Evolutionary conservation across 2,329 filamentous ascomycete species (phyloP), one percentile per base, ranked within the genome.

Genomic region (Aphanoascus verrucosus): DNA sequence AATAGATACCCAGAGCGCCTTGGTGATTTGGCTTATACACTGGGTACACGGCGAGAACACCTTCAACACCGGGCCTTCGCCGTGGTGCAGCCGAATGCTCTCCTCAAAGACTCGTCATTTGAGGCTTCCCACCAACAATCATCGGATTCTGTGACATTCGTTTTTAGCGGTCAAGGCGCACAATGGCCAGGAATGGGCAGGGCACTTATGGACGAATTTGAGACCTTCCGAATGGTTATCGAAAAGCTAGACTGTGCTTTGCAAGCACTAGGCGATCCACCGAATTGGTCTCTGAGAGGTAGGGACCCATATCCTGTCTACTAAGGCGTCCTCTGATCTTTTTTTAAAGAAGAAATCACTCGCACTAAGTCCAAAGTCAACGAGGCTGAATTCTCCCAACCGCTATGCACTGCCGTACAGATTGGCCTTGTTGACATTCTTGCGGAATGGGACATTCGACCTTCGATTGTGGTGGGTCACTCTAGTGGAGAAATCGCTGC

Each of bases 1-100:
- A 55, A 44, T 15, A 37, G 40, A 43, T 49, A 58, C 63, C 62
- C 1, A 23, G 53, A 2, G 5, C 40, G 53, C 20, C 37, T 61
- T 14, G 15, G 40, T 3, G 57, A 61, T 37, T 52, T 65, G 0
- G 59, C 60, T 1, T 64, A 60, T 41, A 66, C 63, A 2, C 55
- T 65, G 9, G 59, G 56, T 1, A 46, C 47, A 2, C 37, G 54
- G 35, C 51, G 62, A 52, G 56, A 57, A n/a, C 56, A 59, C 38
- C 53, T 59, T 15, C 49, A 55, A 5, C 48, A 62, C 32, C 54
- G 62, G 4, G 55, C 57, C n/a, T 63, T 59, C 42, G 32, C 57
- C 2, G 43, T 60, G 11, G 9, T 38, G 9, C 23, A 31, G 7
- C 15, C 17, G 15, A 41, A 17, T 7, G 23, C 28, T 14, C 19